Base-by-base conservation (phyloP, 495 filamentous ascomycete genomes). In the Umbilicaria muhlenbergii region DNA sequence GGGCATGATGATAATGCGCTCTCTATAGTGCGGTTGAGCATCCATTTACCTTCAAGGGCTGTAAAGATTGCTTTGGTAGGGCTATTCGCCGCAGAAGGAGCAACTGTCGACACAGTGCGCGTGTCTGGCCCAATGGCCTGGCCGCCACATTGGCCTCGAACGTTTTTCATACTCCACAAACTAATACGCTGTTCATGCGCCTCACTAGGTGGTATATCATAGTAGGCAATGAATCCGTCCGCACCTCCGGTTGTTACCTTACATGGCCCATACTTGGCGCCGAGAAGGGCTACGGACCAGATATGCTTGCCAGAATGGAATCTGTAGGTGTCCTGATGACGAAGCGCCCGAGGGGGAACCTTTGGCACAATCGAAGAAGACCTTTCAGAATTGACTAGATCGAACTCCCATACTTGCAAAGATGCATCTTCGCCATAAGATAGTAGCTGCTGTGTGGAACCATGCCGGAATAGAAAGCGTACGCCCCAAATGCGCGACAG, bases 401-500 rank as follows among this genome's bases (percentile, higher is more conserved):
- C 61, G 21, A 91, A 56, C 41, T 65, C 57, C 87, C 87, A 94
- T 50, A 72, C 60, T 43, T 81, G 73, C 46, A 74, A 69, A 8
- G 78, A 80, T 14, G 75, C 69, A 53, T 94, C 87, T 57, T 94
- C 87, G 15, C 83, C 83, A 47, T 80, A 77, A 8, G 86, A 89
- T 10, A 82, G 65, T 0, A 93, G 48, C 32, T 68, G 55, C 42
- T 67, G 36, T 15, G 57, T 53, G 16, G 36, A 11, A 41, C 42
- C 42, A 8, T 55, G 54, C 3, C 48, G 42, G 10, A 62, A 50
- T 8, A 77, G 52, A 51, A 94, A 91, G 44, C 70, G 69, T 1
- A 92, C 75, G 38, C 75, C 71, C 91, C 91, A 99, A 47, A 96
- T 92, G 34, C 91, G 74, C 31, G 92, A 92, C 3, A 69, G 58